Conservation (phyloP, 495 filamentous ascomycete species). For the Aspergillus homomorphus region DNA sequence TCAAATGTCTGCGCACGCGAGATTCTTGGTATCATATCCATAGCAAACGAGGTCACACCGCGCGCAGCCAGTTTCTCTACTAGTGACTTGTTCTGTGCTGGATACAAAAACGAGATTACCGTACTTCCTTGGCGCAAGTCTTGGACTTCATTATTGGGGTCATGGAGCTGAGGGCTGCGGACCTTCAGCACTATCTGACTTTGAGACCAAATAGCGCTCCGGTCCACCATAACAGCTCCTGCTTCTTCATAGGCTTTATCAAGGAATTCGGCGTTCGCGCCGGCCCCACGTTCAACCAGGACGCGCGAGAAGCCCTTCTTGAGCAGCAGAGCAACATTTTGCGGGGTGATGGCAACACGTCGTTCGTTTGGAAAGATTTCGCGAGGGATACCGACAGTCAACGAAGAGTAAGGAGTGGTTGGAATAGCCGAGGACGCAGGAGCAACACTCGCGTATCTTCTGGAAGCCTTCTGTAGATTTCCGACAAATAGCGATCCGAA, state of each 20-base stretch:
- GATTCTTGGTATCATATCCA: slow-evolving; percentile 82
- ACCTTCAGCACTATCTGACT: slow-evolving; percentile 79
- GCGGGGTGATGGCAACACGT: slow-evolving; percentile 75
- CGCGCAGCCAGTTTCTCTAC: slow-evolving; percentile 64
- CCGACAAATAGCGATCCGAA: slow-evolving; percentile 5
- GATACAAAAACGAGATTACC: slow-evolving; percentile 72
- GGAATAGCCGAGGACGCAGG: slow-evolving; percentile 50
- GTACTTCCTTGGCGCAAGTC: slow-evolving; percentile 60
- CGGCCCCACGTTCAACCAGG: slow-evolving; percentile 70
- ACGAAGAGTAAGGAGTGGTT: slow-evolving; percentile 60
- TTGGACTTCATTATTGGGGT: slow-evolving; percentile 55
- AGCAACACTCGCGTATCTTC: slow-evolving; percentile 26
- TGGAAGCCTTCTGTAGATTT: slow-evolving; percentile 21
- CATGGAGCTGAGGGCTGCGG: slow-evolving; percentile 57
- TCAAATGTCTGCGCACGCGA: slow-evolving; percentile 80
- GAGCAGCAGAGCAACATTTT: slow-evolving; percentile 69
- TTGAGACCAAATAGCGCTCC: slow-evolving; percentile 58
- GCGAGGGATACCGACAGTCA: slow-evolving; percentile 68
- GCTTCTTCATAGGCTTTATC: slow-evolving; percentile 69
- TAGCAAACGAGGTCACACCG: slow-evolving; percentile 69
- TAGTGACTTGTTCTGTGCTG: slow-evolving; percentile 64
- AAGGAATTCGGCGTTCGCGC: slow-evolving; percentile 66
- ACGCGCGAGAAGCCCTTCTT: slow-evolving; percentile 77
- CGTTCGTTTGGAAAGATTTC: slow-evolving; percentile 70
- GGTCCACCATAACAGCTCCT: slow-evolving; percentile 68